Percentiles rank a stretch among this genome's conserved stretches.
These are phyloP conservation scores for Cenchrus americanus DNA, from an alignment of 176 grass and related monocot genomes.

Conservation along the genomic window DNA sequence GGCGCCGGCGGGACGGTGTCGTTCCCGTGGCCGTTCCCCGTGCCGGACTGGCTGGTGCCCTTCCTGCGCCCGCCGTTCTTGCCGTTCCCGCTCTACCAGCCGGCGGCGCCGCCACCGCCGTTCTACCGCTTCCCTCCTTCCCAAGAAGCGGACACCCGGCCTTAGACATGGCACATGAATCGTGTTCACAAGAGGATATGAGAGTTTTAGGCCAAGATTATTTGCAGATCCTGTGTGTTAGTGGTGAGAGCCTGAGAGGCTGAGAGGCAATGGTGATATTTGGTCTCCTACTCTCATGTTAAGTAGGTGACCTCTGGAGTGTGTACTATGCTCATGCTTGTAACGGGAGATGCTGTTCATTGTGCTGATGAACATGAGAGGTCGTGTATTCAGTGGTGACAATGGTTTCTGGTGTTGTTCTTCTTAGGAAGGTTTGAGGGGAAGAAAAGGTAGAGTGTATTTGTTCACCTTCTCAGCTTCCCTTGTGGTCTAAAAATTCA, in stretches of 20 bases:
- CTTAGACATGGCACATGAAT: neutral
- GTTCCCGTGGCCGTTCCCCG: constrained; percentile 70
- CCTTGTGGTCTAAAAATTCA: neutral
- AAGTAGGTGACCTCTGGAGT: neutral
- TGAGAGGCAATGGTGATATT: neutral
- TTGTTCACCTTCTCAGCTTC: neutral
- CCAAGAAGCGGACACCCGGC: constrained; percentile 1
- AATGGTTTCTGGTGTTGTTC: neutral
- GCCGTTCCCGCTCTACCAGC: constrained; percentile 70
- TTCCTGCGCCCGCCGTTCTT: constrained; percentile 74
- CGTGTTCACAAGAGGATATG: neutral
- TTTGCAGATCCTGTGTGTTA: constrained; percentile 12
- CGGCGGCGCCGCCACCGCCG: constrained; percentile 54
- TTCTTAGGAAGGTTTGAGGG: neutral
- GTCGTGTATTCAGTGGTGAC: constrained; percentile 10
- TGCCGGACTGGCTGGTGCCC: constrained; percentile 68
- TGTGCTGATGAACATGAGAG: constrained; percentile 15
- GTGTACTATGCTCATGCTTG: neutral
- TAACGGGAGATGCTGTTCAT: constrained; percentile 5
- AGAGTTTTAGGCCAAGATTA: constrained; percentile 36
- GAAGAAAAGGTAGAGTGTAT: neutral
- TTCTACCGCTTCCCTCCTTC: constrained; percentile 58
- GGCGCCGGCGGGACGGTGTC: constrained; percentile 46
- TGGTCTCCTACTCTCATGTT: neutral
- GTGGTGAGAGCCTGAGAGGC: neutral